Evolutionary conservation across 176 grass and related monocot species (phyloP).

Genomic region (Triticum turgidum): DNA sequence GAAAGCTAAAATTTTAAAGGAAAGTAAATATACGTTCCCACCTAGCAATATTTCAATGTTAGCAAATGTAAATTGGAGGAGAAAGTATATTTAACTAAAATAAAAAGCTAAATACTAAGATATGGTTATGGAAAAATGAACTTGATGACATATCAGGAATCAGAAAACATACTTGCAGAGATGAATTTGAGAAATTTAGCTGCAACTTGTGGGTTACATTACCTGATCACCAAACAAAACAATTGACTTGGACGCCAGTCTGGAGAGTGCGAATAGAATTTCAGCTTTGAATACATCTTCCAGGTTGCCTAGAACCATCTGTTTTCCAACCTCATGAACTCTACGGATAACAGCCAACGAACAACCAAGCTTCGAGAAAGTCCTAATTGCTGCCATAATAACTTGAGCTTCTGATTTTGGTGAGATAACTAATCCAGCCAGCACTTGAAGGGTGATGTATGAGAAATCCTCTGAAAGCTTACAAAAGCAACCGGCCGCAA

Average conservation of each 20-base stretch:
- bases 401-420: slow-evolving; percentile 36
- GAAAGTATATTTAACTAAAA: not conserved
- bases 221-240: slow-evolving; percentile 65
- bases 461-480: slow-evolving; percentile 75
- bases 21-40: not conserved
- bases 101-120: not conserved
- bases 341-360: slow-evolving; percentile 55
- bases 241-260: slow-evolving; percentile 57
- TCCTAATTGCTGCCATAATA: slow-evolving; percentile 51
- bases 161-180: slow-evolving; percentile 27
- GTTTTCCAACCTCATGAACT: slow-evolving; percentile 78
- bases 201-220: not conserved
- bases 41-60: not conserved
- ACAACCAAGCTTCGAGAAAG: slow-evolving; percentile 71
- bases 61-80: not conserved
- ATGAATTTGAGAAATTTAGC: slow-evolving; percentile 6
- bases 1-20: not conserved
- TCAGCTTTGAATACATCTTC: slow-evolving; percentile 65
- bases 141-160: slow-evolving; percentile 15
- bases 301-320: slow-evolving; percentile 42
- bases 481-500: slow-evolving; percentile 67
- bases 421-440: slow-evolving; percentile 50
- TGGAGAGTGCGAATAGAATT: slow-evolving; percentile 69
- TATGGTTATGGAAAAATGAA: not conserved
- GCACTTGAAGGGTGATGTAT: slow-evolving; percentile 52